Evolutionary conservation across 345 rosid species (phyloP), one percentile per base, ranked within the genome.

Genomic region (Brassica rapa): DNA sequence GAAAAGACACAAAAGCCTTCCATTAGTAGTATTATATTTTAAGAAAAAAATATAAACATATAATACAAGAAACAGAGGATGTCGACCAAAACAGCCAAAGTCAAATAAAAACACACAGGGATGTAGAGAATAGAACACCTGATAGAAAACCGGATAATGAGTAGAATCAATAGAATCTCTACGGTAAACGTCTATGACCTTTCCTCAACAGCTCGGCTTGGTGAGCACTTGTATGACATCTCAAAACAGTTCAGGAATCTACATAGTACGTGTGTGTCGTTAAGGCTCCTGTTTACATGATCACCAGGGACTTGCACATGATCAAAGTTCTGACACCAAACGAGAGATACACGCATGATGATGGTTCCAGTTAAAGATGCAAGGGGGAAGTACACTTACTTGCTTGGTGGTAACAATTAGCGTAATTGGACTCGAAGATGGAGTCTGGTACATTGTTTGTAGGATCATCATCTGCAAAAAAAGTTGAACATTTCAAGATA

Each of bases 211-310:
- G 80, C 84, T 93, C 99, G 72, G 98, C 98, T 84, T 95, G 97
- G 85, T 95, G 99, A 70, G 99, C 99, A 90, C 99, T 95, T 63
- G 99, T 95, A 80, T 95, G 99, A 60, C 98, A 95, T 82, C 99
- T 89, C 85, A 95, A 84, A 35, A 93, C 99, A 84, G 94, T 93
- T 84, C 90, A 88, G 46, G 92, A 81, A 78, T 95, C 96, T 27
- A 95, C 81, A 83, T 95, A 95, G 82, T 90, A 95, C 19, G 19
- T 19, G 19, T 19, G 97, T 95, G 80, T 95, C 99, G 66, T 95
- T 95, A 68, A 89, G 89, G 80, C 97, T 93, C 87, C 99, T 86
- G 86, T 95, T 91, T 6, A 95, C 89, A 80, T 95, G 99, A 80
- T 93, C 94, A 65, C 94, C 89, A 77, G 99, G 99, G 62, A 95